These are phyloP conservation scores for Elymus sibiricus DNA, from an alignment of 176 grass and related monocot species.

Conservation along the genomic window DNA sequence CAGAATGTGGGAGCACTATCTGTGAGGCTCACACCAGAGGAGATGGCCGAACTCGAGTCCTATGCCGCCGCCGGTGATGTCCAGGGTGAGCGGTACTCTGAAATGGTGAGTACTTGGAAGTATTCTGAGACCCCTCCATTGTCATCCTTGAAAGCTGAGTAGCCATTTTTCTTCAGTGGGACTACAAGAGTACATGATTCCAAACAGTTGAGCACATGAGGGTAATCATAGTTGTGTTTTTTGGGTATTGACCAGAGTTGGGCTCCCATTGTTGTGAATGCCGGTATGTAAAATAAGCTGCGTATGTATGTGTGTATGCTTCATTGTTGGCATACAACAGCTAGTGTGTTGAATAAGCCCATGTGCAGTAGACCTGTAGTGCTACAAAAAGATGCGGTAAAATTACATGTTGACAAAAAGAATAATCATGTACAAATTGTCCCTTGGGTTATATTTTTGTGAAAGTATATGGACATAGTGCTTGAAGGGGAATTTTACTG, in stretches of 20 bases:
- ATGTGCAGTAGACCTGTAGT: background rate
- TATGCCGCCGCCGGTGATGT: conserved; percentile 13
- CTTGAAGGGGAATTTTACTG: background rate
- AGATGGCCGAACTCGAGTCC: conserved; percentile 41
- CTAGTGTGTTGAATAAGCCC: background rate
- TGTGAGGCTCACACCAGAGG: conserved; percentile 30
- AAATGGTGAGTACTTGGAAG: conserved; percentile 7
- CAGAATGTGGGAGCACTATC: conserved; percentile 33
- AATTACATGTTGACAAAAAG: background rate
- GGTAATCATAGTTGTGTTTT: background rate
- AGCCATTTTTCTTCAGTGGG: background rate
- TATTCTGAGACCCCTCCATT: conserved; percentile 39
- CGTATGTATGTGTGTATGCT: background rate
- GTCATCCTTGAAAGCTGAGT: conserved; percentile 32
- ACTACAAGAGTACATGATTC: background rate
- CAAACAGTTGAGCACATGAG: background rate
- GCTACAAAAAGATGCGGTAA: background rate
- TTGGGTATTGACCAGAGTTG: background rate
- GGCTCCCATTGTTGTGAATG: background rate
- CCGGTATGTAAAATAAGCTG: background rate
- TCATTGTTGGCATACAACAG: background rate
- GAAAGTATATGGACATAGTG: background rate
- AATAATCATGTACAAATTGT: background rate
- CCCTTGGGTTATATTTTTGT: background rate
- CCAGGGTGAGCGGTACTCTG: conserved; percentile 5